Conservation (phyloP, 352 stramenopile genomes). For the Peronospora belbahrii region DNA sequence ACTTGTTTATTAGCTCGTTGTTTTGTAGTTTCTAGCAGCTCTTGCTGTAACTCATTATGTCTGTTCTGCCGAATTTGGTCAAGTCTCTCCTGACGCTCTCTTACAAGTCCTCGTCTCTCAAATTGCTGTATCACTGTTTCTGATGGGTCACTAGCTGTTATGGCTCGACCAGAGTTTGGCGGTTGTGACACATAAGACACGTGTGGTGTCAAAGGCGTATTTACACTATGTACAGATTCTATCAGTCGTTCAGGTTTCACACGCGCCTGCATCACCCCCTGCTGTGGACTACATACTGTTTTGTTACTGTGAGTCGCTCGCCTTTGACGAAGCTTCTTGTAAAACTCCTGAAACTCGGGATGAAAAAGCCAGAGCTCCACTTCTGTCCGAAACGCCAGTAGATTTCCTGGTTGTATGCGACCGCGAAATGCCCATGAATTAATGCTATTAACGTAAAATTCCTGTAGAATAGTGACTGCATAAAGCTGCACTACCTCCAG, state of each 20-base stretch:
- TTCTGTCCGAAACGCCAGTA: slow-evolving; percentile 41
- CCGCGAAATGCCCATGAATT: slow-evolving; percentile 64
- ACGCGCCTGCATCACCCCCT: slow-evolving; percentile 7
- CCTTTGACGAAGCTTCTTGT: slow-evolving; percentile 31
- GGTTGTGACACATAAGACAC: not conserved
- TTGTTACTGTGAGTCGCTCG: not conserved
- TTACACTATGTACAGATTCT: not conserved
- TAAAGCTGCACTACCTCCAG: slow-evolving; percentile 45
- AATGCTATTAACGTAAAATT: slow-evolving; percentile 71
- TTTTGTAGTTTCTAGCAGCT: not conserved
- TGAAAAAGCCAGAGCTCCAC: slow-evolving; percentile 72
- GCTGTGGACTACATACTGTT: slow-evolving; percentile 5
- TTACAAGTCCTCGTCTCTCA: slow-evolving; percentile 24
- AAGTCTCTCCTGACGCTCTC: slow-evolving; percentile 18
- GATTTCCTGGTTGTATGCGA: slow-evolving; percentile 34
- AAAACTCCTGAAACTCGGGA: slow-evolving; percentile 56
- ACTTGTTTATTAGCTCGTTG: slow-evolving; percentile 5
- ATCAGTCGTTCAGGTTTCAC: slow-evolving; percentile 20
- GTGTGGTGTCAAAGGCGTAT: not conserved
- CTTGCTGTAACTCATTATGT: slow-evolving; percentile 9
- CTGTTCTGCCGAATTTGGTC: slow-evolving; percentile 6
- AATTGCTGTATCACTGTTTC: slow-evolving; percentile 23
- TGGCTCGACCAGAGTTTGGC: not conserved
- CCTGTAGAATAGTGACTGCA: slow-evolving; percentile 42
- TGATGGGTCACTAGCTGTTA: slow-evolving; percentile 6